Conservation (phyloP, 176 grass and related monocot genomes). For the Thinopyrum elongatum region DNA sequence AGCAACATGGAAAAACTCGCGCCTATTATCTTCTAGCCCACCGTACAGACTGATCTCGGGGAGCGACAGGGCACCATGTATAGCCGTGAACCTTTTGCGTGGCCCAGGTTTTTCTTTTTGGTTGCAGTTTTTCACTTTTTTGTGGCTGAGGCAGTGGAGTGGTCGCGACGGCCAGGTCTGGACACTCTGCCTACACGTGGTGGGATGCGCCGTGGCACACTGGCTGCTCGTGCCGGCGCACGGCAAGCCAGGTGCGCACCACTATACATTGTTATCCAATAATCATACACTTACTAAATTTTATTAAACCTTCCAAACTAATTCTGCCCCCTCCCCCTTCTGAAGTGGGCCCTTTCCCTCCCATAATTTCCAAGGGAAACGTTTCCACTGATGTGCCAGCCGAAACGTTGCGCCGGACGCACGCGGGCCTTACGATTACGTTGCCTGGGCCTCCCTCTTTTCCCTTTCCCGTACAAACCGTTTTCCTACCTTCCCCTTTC, state of each 20-base stretch:
- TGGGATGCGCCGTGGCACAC: slow-evolving; percentile 23
- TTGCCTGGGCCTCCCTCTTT: too few species aligned
- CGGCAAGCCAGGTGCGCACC: background rate
- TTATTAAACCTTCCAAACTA: too few species aligned
- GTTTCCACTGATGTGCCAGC: too few species aligned
- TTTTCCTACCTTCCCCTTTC: too few species aligned
- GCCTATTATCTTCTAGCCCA: background rate
- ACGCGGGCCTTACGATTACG: too few species aligned
- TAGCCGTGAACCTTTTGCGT: slow-evolving; percentile 53
- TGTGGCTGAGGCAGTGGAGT: slow-evolving; percentile 46
- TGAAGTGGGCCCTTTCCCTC: too few species aligned
- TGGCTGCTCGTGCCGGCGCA: slow-evolving; percentile 29
- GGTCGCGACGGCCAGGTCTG: background rate
- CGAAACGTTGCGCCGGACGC: too few species aligned
- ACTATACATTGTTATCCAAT: too few species aligned
- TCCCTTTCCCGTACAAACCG: too few species aligned
- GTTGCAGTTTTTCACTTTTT: slow-evolving; percentile 12
- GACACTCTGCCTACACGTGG: slow-evolving; percentile 48
- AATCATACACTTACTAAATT: too few species aligned
- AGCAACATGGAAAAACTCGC: slow-evolving; percentile 52
- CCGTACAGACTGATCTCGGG: background rate
- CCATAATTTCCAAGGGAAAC: too few species aligned
- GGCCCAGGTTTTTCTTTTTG: slow-evolving; percentile 1
- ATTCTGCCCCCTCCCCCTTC: too few species aligned
- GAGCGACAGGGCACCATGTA: background rate